Conservation (phyloP, 2,329 filamentous ascomycete species). For the Ceratocystis colombiana region DNA sequence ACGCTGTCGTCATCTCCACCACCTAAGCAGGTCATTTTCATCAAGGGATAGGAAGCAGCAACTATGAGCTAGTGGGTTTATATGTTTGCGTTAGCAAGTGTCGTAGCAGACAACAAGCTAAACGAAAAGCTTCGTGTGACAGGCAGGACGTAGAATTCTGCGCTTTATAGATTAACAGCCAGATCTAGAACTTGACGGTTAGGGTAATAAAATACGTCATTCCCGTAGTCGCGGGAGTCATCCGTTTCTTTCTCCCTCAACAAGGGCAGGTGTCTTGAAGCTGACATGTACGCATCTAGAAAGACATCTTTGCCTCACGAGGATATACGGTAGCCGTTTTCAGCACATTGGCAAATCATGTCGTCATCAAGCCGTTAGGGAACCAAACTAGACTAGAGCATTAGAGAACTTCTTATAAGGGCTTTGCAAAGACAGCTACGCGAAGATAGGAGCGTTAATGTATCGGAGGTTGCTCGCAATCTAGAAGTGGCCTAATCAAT, state of each 20-base stretch:
- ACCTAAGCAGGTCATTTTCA: constrained; percentile 14
- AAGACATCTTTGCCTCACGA: constrained; percentile 3
- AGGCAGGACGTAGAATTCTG: not conserved
- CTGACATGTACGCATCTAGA: not conserved
- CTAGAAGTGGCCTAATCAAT: too few species aligned
- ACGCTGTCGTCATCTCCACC: constrained; percentile 16
- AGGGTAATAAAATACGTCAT: not conserved
- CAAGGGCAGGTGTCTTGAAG: not conserved
- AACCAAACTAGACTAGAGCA: too few species aligned
- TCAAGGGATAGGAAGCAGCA: not conserved
- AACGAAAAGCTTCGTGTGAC: not conserved
- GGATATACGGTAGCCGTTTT: not conserved
- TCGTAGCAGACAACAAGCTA: not conserved
- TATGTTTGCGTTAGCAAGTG: not conserved
- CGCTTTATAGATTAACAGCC: not conserved
- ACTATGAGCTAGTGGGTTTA: not conserved
- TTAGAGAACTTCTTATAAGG: too few species aligned
- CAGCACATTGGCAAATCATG: not conserved
- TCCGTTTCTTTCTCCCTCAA: not conserved
- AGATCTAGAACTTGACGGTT: not conserved
- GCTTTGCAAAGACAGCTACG: too few species aligned
- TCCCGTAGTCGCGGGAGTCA: not conserved
- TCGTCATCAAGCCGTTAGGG: not conserved
- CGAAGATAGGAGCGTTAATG: too few species aligned
- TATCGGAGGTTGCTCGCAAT: too few species aligned